Percentiles rank a stretch among this genome's conserved stretches.
phyloP scores from a whole-genome alignment of 495 filamentous ascomycete genomes.

The Viridothelium virens region DNA sequence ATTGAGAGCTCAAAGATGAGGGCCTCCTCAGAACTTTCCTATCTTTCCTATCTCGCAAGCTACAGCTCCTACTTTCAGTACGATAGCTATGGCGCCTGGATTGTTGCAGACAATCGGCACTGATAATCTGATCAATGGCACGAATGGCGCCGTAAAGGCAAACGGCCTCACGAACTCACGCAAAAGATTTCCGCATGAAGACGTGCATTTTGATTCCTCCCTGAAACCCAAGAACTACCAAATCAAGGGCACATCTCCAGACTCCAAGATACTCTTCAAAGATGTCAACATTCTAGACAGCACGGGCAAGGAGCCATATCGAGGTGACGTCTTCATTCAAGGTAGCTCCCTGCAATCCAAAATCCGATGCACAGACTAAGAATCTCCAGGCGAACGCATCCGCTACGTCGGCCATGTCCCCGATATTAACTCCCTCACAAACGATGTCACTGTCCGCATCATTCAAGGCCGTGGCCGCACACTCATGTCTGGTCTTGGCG shows the following conservation, averaged over 20 bases:
- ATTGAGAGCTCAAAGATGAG: neutral
- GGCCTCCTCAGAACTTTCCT: neutral
- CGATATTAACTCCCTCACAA: slow-evolving; percentile 30
- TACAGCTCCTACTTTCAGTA: neutral
- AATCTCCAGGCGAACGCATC: slow-evolving; percentile 34
- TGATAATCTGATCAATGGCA: slow-evolving; percentile 4
- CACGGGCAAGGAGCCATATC: slow-evolving; percentile 41
- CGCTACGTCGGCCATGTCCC: slow-evolving; percentile 38
- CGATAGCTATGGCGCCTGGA: neutral
- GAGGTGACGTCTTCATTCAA: slow-evolving; percentile 44
- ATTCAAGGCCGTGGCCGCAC: slow-evolving; percentile 40
- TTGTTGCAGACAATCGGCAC: neutral
- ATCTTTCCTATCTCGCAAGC: neutral
- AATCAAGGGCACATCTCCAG: slow-evolving; percentile 34
- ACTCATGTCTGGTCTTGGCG: slow-evolving; percentile 44
- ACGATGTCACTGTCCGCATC: slow-evolving; percentile 34
- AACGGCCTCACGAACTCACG: neutral
- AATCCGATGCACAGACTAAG: neutral
- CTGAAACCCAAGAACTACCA: slow-evolving; percentile 34
- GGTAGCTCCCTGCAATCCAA: slow-evolving; percentile 15
- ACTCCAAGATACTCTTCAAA: slow-evolving; percentile 39
- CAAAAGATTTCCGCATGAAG: slow-evolving; percentile 17
- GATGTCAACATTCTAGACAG: slow-evolving; percentile 47
- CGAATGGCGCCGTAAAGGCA: neutral
- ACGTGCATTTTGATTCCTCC: slow-evolving; percentile 20